Base-by-base conservation (phyloP, 305 asterid species). In the Fraxinus albicans region DNA sequence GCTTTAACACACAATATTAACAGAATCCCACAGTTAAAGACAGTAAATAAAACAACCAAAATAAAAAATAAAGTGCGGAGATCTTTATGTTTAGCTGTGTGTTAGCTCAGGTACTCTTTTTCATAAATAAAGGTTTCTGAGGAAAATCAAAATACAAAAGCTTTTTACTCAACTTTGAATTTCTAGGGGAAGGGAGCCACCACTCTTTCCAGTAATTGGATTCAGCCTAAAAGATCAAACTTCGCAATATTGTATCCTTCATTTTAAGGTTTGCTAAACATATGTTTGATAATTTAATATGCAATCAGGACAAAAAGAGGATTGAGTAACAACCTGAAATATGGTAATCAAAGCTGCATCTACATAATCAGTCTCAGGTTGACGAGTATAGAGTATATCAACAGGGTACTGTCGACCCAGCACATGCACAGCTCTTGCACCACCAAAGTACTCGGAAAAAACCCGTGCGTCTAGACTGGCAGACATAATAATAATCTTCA, bases 371-470 rank as follows among this genome's bases (percentile, higher is more conserved):
- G 95, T 93, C 90, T 93, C 95, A 10, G 99, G 99, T 83, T 85
- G 91, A 88, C 78, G 89, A 42, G 98, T 94, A 82, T 94, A 93
- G 21, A 91, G 87, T 86, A 89, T 83, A 81, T 94, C 97, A 77
- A 94, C 98, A 21, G 95, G 98, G 90, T 85, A 91, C 76, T 96
- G 98, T 63, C 98, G 92, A 42, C 99, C 99, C 89, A 87, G 93
- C 79, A 94, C 96, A 85, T 94, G 99, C 82, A 96, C 97, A 83
- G 98, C 98, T 88, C 90, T 96, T 82, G 99, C 98, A 78, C 97
- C 95, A 84, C 95, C 94, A 85, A 91, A 96, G 88, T 91, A 96
- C 88, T 92, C 94, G 1, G 98, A 96, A 85, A 94, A 96, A 44
- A 86, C 86, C 40, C 85, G 91, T 77, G 98, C 97, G 81, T 96